phyloP scores from a whole-genome alignment of 2,329 filamentous ascomycete species.

The Cyphellophora attinorum region DNA sequence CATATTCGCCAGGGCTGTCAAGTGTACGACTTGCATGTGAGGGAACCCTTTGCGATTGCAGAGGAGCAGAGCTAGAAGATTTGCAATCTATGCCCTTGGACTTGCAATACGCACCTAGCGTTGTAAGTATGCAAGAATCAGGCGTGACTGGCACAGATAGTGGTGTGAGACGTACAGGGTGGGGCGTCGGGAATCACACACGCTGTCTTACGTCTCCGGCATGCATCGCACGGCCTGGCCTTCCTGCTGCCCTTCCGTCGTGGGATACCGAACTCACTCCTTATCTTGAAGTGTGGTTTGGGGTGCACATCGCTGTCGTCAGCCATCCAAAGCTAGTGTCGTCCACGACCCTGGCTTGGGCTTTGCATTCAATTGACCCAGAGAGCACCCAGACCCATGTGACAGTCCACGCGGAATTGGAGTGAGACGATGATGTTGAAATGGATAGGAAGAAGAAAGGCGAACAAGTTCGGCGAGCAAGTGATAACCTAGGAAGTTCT shows the following conservation, averaged over 20 bases:
- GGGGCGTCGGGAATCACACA: constrained; percentile 36
- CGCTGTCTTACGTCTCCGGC: constrained; percentile 39
- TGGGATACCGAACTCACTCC: constrained; percentile 10
- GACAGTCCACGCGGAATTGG: too few species aligned
- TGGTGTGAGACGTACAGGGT: constrained; percentile 29
- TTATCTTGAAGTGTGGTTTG: too few species aligned
- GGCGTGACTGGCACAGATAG: neutral
- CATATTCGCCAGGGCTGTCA: neutral
- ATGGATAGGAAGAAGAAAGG: too few species aligned
- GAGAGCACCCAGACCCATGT: too few species aligned
- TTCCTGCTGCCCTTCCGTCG: constrained; percentile 30
- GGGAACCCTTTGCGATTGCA: constrained; percentile 6
- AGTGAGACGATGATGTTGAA: too few species aligned
- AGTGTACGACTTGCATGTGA: constrained; percentile 1
- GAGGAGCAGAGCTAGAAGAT: constrained; percentile 8
- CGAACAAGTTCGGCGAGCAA: too few species aligned
- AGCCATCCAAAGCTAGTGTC: too few species aligned
- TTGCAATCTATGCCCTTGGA: constrained; percentile 18
- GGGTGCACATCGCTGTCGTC: too few species aligned
- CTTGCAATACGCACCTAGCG: constrained; percentile 14
- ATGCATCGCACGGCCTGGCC: constrained; percentile 38
- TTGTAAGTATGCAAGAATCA: neutral
- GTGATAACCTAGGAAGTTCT: too few species aligned
- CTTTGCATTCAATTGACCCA: too few species aligned
- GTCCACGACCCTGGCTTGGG: too few species aligned